Evolutionary conservation across 2,329 filamentous ascomycete genomes (phyloP).

Genomic region (Fusarium sp.): DNA sequence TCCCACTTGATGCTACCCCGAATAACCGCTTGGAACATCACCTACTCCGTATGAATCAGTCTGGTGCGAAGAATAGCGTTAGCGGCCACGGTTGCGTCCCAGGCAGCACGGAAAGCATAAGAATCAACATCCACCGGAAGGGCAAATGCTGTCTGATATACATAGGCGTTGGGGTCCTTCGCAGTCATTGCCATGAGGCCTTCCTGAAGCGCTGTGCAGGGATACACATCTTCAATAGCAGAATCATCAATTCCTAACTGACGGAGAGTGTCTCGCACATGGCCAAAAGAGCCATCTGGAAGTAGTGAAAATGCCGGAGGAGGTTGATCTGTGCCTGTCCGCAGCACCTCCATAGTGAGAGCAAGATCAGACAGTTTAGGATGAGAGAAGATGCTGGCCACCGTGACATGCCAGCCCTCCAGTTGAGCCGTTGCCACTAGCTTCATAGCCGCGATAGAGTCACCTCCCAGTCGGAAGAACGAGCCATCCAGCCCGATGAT

Average conservation of each 20-base stretch:
- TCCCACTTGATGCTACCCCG: conserved; percentile 51
- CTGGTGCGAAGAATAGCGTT: not conserved
- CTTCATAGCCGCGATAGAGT: conserved; percentile 63
- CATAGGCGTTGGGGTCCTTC: not conserved
- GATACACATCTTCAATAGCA: not conserved
- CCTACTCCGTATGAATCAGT: conserved; percentile 21
- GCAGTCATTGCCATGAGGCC: not conserved
- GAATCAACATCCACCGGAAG: not conserved
- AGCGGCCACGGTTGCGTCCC: not conserved
- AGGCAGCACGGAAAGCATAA: not conserved
- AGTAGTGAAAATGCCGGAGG: not conserved
- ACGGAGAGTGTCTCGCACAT: not conserved
- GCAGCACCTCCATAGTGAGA: not conserved
- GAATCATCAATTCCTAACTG: not conserved
- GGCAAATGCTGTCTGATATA: not conserved
- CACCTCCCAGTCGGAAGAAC: conserved; percentile 64
- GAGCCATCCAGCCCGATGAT: not conserved
- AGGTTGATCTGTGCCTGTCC: not conserved
- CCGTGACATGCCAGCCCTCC: not conserved
- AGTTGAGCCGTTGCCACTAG: conserved; percentile 47
- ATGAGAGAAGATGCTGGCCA: not conserved
- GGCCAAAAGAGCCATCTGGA: not conserved
- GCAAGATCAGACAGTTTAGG: not conserved
- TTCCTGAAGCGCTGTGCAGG: not conserved
- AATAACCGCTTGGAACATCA: conserved; percentile 59